phyloP scores from a whole-genome alignment of 2,329 filamentous ascomycete genomes.

The Penicillium sp. region DNA sequence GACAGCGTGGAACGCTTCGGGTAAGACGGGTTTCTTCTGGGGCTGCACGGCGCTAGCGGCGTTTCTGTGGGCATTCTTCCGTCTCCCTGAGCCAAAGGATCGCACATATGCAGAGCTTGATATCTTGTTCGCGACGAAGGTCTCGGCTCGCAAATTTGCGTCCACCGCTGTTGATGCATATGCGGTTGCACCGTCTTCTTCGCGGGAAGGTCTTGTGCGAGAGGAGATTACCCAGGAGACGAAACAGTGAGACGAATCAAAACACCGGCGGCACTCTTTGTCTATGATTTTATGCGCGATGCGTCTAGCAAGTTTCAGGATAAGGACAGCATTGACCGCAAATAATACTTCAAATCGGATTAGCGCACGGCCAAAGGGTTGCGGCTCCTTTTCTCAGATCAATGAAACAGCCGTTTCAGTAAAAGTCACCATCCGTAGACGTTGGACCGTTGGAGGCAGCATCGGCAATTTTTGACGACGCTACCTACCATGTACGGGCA shows the following conservation, averaged over 20 bases:
- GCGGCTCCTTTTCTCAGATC: neutral
- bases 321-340: neutral
- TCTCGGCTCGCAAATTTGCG: constrained; percentile 38
- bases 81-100: constrained; percentile 41
- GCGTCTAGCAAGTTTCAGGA: neutral
- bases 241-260: constrained; percentile 7
- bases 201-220: constrained; percentile 19
- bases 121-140: constrained; percentile 42
- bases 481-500: neutral
- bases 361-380: neutral
- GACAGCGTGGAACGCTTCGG: constrained; percentile 39
- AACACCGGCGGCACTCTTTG: neutral
- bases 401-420: neutral
- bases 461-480: neutral
- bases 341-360: neutral
- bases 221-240: constrained; percentile 10
- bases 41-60: constrained; percentile 28
- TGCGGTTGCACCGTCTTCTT: constrained; percentile 8
- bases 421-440: too few species aligned
- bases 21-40: constrained; percentile 47
- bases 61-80: constrained; percentile 40
- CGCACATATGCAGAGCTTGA: constrained; percentile 46
- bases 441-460: too few species aligned
- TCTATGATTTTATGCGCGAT: neutral
- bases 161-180: constrained; percentile 22